Percentiles rank a stretch among this genome's conserved stretches.
Evolutionary conservation across 441 rosid species (phyloP).

Genomic region (Erysimum cheiri): DNA sequence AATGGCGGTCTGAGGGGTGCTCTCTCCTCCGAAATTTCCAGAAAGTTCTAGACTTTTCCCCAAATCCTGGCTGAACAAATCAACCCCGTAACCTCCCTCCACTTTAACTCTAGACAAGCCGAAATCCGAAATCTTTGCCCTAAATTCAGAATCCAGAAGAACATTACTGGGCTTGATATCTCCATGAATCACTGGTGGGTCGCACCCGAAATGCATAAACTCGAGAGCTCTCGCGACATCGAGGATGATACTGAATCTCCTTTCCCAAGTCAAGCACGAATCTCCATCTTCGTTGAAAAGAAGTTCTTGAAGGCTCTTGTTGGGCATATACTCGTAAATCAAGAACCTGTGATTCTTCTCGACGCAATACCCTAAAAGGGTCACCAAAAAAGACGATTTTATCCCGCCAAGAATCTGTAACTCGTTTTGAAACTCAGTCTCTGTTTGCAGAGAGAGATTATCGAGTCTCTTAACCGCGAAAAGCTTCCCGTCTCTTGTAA

Average conservation of each 20-base stretch:
- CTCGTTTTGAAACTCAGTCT: conserved; percentile 95
- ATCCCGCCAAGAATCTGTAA: conserved; percentile 91
- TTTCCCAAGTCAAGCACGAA: conserved; percentile 72
- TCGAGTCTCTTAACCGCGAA: conserved; percentile 88
- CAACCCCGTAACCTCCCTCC: conserved; percentile 80
- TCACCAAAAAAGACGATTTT: conserved; percentile 75
- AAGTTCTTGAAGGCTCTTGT: conserved; percentile 86
- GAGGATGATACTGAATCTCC: conserved; percentile 64
- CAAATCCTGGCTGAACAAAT: conserved; percentile 83
- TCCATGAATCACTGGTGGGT: conserved; percentile 97
- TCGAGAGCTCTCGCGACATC: conserved; percentile 91
- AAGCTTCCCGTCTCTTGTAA: conserved; percentile 72
- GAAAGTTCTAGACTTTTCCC: conserved; percentile 84
- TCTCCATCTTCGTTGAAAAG: conserved; percentile 63
- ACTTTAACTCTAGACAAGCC: conserved; percentile 88
- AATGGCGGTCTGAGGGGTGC: conserved; percentile 55
- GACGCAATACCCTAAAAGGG: conserved; percentile 79
- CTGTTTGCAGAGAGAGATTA: conserved; percentile 64
- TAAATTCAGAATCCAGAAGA: conserved; percentile 79
- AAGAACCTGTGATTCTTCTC: conserved; percentile 76
- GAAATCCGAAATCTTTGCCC: conserved; percentile 87
- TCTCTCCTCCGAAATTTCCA: conserved; percentile 59
- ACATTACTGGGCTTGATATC: conserved; percentile 96
- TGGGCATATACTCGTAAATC: conserved; percentile 93
- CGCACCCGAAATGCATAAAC: conserved; percentile 83